Evolutionary conservation across 306 rosid species (phyloP).

Genomic region (Vigna hirtella): DNA sequence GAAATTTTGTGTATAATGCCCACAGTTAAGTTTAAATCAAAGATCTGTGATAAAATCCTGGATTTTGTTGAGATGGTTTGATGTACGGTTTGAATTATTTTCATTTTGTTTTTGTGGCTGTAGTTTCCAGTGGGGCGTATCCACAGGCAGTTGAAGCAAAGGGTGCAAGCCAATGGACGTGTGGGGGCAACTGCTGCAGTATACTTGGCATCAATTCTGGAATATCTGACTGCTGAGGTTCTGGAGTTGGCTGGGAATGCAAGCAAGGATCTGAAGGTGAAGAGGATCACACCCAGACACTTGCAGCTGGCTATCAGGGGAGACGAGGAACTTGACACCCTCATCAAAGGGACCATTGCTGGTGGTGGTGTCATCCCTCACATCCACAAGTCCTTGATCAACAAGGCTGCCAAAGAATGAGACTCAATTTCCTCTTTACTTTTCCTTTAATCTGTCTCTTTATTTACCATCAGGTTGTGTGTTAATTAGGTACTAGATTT

Average conservation of each 20-base stretch:
- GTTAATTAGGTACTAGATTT: conserved; percentile 29
- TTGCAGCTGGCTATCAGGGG: conserved; percentile 87
- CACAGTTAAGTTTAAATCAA: neutral
- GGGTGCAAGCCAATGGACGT: conserved; percentile 76
- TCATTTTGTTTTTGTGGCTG: neutral
- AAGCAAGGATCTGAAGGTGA: conserved; percentile 89
- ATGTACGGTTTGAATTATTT: neutral
- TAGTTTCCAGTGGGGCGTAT: conserved; percentile 92
- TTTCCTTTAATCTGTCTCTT: conserved; percentile 25
- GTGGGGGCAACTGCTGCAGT: conserved; percentile 95
- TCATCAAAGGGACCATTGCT: conserved; percentile 91
- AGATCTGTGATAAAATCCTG: neutral
- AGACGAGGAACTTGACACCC: conserved; percentile 89
- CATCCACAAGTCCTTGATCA: conserved; percentile 54
- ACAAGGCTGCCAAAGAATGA: conserved; percentile 55
- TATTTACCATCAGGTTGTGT: conserved; percentile 1
- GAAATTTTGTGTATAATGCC: neutral
- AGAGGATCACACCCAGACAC: conserved; percentile 91
- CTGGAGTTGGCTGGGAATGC: conserved; percentile 90
- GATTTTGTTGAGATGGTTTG: neutral
- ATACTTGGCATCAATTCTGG: conserved; percentile 84
- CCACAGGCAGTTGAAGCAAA: conserved; percentile 76
- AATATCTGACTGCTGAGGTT: conserved; percentile 88
- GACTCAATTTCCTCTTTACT: neutral
- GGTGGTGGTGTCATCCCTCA: conserved; percentile 81